Evolutionary conservation across 495 filamentous ascomycete species (phyloP).

Genomic region (Lophiotrema nucula): DNA sequence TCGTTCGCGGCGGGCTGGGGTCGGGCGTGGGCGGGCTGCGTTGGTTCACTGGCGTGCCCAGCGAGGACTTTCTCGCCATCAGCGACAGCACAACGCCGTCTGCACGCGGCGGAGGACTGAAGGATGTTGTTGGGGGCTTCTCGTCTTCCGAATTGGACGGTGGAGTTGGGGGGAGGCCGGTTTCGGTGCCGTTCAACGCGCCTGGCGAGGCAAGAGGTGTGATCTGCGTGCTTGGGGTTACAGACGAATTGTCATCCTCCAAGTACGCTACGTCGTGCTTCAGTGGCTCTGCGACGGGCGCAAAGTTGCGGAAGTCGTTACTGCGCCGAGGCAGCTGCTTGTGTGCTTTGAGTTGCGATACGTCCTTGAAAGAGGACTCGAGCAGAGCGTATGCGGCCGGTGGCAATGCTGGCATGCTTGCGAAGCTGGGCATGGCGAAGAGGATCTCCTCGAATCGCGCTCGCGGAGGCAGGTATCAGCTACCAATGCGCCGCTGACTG

Average conservation of each 20-base stretch:
- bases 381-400: conserved; percentile 20
- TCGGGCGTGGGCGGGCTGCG: conserved; percentile 42
- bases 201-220: conserved; percentile 22
- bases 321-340: conserved; percentile 15
- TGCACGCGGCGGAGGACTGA: conserved; percentile 25
- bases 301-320: conserved; percentile 13
- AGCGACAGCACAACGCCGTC: conserved; percentile 26
- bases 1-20: conserved; percentile 39
- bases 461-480: neutral
- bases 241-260: conserved; percentile 22
- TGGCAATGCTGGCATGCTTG: conserved; percentile 18
- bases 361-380: conserved; percentile 21
- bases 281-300: conserved; percentile 18
- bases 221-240: conserved; percentile 2
- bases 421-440: neutral
- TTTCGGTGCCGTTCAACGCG: conserved; percentile 18
- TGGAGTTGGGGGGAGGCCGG: conserved; percentile 32
- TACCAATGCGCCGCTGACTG: neutral
- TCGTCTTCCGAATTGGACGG: conserved; percentile 28
- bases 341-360: conserved; percentile 15
- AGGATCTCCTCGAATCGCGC: too few relatives aligned
- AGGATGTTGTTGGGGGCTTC: conserved; percentile 1
- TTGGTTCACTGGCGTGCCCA: conserved; percentile 38
- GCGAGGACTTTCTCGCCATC: conserved; percentile 32
- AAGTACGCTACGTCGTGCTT: conserved; percentile 3